phyloP scores from a whole-genome alignment of 495 filamentous ascomycete species.

The Podospora fimiseda region DNA sequence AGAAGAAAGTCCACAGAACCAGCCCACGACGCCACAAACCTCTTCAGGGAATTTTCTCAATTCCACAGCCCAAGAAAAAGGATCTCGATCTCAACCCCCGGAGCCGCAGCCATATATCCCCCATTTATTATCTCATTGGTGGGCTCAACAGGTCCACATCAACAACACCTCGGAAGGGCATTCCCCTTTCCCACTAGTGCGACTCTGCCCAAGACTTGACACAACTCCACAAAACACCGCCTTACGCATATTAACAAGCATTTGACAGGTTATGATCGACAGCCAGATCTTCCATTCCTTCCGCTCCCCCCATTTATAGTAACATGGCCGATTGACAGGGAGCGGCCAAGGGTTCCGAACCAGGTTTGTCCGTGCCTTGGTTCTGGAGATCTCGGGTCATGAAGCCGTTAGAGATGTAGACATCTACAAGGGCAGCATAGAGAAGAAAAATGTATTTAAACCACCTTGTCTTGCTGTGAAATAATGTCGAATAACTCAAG shows the following conservation, averaged over 20 bases:
- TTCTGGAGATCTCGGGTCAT: neutral
- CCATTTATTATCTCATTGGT: slow-evolving; percentile 10
- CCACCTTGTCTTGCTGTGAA: too few species aligned
- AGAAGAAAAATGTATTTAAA: neutral
- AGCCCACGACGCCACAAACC: too few species aligned
- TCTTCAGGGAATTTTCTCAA: too few species aligned
- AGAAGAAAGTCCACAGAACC: too few species aligned
- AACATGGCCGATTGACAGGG: slow-evolving; percentile 4
- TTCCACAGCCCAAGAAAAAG: too few species aligned
- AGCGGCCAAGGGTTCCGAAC: slow-evolving; percentile 13
- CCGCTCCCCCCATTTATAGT: slow-evolving; percentile 11
- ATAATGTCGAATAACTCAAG: too few species aligned
- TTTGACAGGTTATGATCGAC: neutral
- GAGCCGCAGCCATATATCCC: too few species aligned
- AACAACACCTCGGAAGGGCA: slow-evolving; percentile 3
- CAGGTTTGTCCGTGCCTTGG: slow-evolving; percentile 1
- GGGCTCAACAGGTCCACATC: neutral
- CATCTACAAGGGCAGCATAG: neutral
- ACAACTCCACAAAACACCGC: neutral
- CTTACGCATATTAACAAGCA: neutral
- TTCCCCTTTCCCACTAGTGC: slow-evolving; percentile 11
- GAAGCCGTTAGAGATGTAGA: neutral
- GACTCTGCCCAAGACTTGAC: neutral
- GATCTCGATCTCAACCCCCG: too few species aligned
- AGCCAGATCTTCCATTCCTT: neutral